Evolutionary conservation across 192 early-diverging fungal genomes (phyloP).

Genomic region (Podila epicladia): DNA sequence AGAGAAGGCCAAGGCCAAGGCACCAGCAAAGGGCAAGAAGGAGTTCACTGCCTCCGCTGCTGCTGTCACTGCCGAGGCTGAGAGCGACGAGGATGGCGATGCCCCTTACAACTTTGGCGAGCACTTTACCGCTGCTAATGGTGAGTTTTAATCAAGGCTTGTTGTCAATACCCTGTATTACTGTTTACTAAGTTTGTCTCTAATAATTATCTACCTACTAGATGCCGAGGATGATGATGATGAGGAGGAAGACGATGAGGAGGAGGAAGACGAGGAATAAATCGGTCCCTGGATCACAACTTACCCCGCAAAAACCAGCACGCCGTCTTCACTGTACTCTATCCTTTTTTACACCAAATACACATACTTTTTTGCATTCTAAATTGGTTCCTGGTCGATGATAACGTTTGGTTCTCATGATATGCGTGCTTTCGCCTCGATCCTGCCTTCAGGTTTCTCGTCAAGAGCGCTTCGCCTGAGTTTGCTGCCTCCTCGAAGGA

Average conservation of each 20-base stretch:
- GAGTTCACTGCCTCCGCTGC: constrained; percentile 14
- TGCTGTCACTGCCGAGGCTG: constrained; percentile 14
- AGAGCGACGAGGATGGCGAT: constrained; percentile 18
- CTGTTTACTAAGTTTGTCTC: background rate
- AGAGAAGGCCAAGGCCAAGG: constrained; percentile 48
- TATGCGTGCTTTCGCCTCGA: too few species aligned
- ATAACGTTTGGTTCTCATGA: too few species aligned
- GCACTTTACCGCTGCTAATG: constrained; percentile 17
- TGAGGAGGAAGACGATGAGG: constrained; percentile 17
- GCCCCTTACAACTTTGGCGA: constrained; percentile 48
- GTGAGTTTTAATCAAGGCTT: background rate
- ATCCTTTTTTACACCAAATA: constrained; percentile 8
- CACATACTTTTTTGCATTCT: background rate
- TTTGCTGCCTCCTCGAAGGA: too few species aligned
- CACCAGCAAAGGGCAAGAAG: constrained; percentile 6
- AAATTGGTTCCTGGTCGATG: too few species aligned
- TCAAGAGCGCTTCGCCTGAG: too few species aligned
- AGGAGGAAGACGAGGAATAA: constrained; percentile 8
- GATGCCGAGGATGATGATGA: constrained; percentile 30
- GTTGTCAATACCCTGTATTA: background rate
- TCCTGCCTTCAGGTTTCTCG: too few species aligned
- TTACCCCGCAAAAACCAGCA: too few species aligned
- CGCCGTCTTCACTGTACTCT: constrained; percentile 1
- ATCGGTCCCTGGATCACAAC: too few species aligned
- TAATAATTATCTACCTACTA: background rate